phyloP scores from a whole-genome alignment of 208 protist genomes.

The Trypanosomatidae sp. region DNA sequence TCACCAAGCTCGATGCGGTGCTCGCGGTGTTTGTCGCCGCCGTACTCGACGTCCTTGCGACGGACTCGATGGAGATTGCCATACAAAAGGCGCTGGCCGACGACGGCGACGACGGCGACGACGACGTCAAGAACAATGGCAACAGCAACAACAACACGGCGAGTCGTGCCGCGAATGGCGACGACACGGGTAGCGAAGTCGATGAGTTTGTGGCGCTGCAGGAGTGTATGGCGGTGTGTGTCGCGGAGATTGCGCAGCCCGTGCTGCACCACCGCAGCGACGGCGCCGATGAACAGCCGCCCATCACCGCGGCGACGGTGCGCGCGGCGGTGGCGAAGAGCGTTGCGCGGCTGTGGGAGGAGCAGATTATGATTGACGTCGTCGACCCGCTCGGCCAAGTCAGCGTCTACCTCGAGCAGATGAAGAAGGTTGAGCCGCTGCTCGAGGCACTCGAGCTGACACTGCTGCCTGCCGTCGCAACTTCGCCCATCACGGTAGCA shows the following conservation, averaged over 20 bases:
- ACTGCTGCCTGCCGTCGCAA: constrained; percentile 61
- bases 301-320: constrained; percentile 43
- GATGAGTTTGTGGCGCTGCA: constrained; percentile 46
- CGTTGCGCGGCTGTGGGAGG: constrained; percentile 53
- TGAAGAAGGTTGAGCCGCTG: constrained; percentile 75
- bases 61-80: constrained; percentile 52
- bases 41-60: constrained; percentile 39
- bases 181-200: neutral
- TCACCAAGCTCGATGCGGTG: constrained; percentile 71
- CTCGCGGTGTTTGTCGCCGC: constrained; percentile 51
- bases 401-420: constrained; percentile 62
- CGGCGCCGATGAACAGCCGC: constrained; percentile 33
- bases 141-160: too few species aligned
- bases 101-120: constrained; percentile 4
- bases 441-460: constrained; percentile 72
- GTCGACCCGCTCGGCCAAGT: constrained; percentile 60
- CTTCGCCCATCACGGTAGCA: too few species aligned
- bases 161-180: neutral
- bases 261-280: constrained; percentile 36
- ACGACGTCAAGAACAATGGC: neutral
- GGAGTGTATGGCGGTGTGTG: constrained; percentile 64
- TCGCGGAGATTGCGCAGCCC: constrained; percentile 30
- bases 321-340: constrained; percentile 31
- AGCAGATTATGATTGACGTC: constrained; percentile 74
- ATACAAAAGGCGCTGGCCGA: constrained; percentile 72